Conservation (phyloP, 148 eudicot species). For the Agrostemma githago region DNA sequence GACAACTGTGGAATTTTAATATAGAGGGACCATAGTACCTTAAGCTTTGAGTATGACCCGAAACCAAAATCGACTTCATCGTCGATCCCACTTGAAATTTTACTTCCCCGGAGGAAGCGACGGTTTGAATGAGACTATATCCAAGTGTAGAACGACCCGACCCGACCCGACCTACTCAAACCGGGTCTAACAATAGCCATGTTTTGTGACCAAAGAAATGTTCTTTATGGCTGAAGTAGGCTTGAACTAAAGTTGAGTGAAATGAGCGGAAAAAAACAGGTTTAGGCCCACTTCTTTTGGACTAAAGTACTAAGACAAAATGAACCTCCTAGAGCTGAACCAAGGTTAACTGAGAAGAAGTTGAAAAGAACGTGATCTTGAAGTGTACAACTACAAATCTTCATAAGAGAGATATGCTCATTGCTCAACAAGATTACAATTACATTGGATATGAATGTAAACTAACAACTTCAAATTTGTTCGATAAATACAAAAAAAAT, state of each 20-base stretch:
- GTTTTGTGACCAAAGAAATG: too few species aligned
- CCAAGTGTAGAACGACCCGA: background rate
- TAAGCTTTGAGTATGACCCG: background rate
- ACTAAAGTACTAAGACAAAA: too few species aligned
- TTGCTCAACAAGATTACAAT: constrained; percentile 6
- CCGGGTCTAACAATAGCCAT: background rate
- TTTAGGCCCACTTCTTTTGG: too few species aligned
- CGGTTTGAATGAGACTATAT: too few species aligned
- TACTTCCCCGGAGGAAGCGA: background rate
- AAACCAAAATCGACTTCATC: background rate
- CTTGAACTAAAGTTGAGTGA: too few species aligned
- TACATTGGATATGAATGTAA: background rate
- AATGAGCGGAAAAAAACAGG: too few species aligned
- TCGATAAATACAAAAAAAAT: background rate
- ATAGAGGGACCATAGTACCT: background rate
- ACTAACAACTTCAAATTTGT: background rate
- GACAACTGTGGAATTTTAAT: background rate
- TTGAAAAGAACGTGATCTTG: too few species aligned
- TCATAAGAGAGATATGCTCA: background rate
- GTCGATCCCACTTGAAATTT: background rate
- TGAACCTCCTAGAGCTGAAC: too few species aligned
- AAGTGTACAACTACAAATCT: background rate
- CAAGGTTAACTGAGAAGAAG: too few species aligned
- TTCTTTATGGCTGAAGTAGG: too few species aligned
- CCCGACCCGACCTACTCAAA: background rate